A percentile compares a stretch with the other conserved stretches of the same genome.
phyloP scores from a whole-genome alignment of 1,139 yeast genomes.

The Yamadazyma jaroonii region DNA sequence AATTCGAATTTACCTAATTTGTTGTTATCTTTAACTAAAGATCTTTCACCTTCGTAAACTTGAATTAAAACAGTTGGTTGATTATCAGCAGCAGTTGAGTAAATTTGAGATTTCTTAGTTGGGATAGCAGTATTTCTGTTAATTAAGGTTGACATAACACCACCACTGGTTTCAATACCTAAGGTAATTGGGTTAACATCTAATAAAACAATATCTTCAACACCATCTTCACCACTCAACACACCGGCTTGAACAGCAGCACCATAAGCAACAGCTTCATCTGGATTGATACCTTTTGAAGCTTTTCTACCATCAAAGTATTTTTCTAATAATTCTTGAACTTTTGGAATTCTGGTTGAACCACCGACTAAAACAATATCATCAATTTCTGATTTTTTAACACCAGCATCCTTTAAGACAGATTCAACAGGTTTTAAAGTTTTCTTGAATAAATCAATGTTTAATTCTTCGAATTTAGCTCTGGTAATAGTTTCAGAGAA shows the following conservation, averaged over 20 bases:
- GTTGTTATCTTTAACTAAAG: constrained; percentile 46
- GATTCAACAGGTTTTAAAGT: constrained; percentile 92
- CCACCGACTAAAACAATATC: constrained; percentile 97
- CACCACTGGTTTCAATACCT: constrained; percentile 51
- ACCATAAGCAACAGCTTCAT: constrained; percentile 60
- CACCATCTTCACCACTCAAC: constrained; percentile 68
- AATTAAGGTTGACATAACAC: constrained; percentile 48
- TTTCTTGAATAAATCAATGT: constrained; percentile 81
- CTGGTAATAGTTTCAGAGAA: constrained; percentile 89
- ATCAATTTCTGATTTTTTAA: constrained; percentile 78
- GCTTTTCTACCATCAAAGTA: constrained; percentile 93
- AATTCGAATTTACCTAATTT: constrained; percentile 46
- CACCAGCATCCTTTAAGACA: constrained; percentile 85
- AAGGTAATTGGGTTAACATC: constrained; percentile 49
- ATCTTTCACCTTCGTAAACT: constrained; percentile 50
- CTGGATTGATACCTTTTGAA: constrained; percentile 94
- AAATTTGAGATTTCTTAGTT: constrained; percentile 47
- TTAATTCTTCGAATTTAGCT: constrained; percentile 94
- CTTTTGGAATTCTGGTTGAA: constrained; percentile 97
- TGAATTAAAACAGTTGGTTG: constrained; percentile 48
- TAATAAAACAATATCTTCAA: constrained; percentile 46
- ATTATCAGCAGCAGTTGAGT: constrained; percentile 48
- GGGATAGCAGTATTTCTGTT: constrained; percentile 49
- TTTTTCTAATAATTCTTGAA: constrained; percentile 82
- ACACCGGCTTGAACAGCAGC: constrained; percentile 87